Evolutionary conservation across 306 rosid genomes (phyloP).

Genomic region (Quercus dentata): DNA sequence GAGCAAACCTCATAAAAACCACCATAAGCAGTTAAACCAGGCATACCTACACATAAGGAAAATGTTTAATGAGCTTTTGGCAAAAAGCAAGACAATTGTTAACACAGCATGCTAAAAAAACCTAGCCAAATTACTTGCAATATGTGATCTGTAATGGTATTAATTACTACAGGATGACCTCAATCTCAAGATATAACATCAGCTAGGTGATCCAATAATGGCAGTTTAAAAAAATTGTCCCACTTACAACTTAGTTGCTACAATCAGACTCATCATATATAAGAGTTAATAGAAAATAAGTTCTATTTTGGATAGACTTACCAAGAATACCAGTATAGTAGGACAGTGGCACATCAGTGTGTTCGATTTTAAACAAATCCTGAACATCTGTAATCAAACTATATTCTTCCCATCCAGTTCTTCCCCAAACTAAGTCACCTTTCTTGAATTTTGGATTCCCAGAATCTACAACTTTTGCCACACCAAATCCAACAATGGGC

Average conservation of each 20-base stretch:
- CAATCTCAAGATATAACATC: background rate
- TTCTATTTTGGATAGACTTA: background rate
- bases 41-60: background rate
- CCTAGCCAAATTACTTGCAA: background rate
- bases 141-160: background rate
- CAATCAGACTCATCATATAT: background rate
- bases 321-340: constrained; percentile 41
- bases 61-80: background rate
- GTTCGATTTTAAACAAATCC: constrained; percentile 12
- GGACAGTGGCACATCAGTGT: constrained; percentile 33
- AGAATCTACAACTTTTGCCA: constrained; percentile 29
- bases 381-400: constrained; percentile 1
- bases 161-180: background rate
- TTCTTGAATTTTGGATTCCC: constrained; percentile 22
- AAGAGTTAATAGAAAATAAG: background rate
- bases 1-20: constrained; percentile 32
- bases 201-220: too few relatives aligned
- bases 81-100: background rate
- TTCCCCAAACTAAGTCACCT: constrained; percentile 34
- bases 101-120: background rate
- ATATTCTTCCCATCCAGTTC: constrained; percentile 32
- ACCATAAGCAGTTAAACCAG: constrained; percentile 28
- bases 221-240: too few relatives aligned
- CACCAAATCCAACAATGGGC: constrained; percentile 35
- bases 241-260: too few relatives aligned